Evolutionary conservation across 2,329 filamentous ascomycete genomes (phyloP), one percentile per base, ranked within the genome.

Genomic region (Sphaerulina populicola): DNA sequence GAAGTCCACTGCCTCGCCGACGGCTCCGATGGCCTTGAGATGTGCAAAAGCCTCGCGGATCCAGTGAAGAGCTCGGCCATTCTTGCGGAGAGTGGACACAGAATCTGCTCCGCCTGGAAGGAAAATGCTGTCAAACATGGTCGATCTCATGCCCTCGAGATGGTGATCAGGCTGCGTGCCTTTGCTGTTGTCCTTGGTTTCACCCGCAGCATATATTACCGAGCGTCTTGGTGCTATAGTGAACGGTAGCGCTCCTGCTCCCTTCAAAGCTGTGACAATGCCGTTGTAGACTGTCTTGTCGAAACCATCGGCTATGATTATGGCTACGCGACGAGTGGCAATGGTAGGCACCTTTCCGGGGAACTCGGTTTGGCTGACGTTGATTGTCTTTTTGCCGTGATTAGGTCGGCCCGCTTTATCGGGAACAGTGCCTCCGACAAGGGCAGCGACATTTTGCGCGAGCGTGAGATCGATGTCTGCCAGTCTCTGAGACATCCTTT

Each of bases 11-110:
- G 75, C 86, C 63, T 89, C 85, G 0, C 85, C 86, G 0, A 83
- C 85, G 0, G 83, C 88, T 1, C 81, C 87, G 21, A 93, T 85
- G 1, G 85, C 73, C 73, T 93, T 93, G 45, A 89, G 74, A 57
- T 93, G 87, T 0, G 86, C 86, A 59, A 91, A 93, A 0, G 86
- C 83, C 66, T 93, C 88, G 2, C 84, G 78, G 3, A 91, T 71
- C 79, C 84, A 93, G 71, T 91, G 83, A 1, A 85, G 64, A 0
- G 85, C 85, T 14, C 86, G 82, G 0, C 87, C 86, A 54, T 77
- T 87, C 71, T 82, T 80, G 50, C 76, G 70, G 0, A 93, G 76
- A 0, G 79, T 80, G 47, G 77, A 71, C 40, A 86, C 70, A 0
- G 80, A 79, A 51, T 82, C 74, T 0, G 76, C 72, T 1, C 88